These are phyloP conservation scores for Fusarium sp. DNA, from an alignment of 2,329 filamentous ascomycete genomes.

Conservation along the genomic window DNA sequence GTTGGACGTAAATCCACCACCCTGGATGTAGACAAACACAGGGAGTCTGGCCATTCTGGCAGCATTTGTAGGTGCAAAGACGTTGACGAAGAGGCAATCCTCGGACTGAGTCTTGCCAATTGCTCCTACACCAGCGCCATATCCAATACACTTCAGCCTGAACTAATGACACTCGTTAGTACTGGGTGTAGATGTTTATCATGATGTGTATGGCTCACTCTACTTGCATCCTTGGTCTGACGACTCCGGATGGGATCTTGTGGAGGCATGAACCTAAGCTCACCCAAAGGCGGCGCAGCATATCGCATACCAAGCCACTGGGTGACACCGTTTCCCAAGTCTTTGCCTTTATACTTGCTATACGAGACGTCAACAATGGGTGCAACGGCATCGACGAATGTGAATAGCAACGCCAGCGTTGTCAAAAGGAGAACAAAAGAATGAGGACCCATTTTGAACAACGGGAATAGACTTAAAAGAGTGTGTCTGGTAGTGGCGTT, in stretches of 20 bases:
- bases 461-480: neutral
- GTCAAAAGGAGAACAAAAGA: neutral
- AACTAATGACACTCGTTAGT: slow-evolving; percentile 35
- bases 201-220: slow-evolving; percentile 54
- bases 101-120: slow-evolving; percentile 60
- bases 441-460: neutral
- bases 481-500: neutral
- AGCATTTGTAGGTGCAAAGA: slow-evolving; percentile 70
- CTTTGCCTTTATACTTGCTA: slow-evolving; percentile 71
- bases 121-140: slow-evolving; percentile 28
- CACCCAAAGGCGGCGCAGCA: slow-evolving; percentile 75
- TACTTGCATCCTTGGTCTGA: slow-evolving; percentile 64
- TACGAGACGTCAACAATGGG: slow-evolving; percentile 72
- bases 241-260: slow-evolving; percentile 67
- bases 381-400: slow-evolving; percentile 24
- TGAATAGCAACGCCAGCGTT: slow-evolving; percentile 14
- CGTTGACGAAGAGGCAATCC: slow-evolving; percentile 77
- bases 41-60: slow-evolving; percentile 67
- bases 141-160: slow-evolving; percentile 49
- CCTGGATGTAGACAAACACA: slow-evolving; percentile 71
- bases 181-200: rapidly evolving
- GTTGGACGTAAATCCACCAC: slow-evolving; percentile 69
- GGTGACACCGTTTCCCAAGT: slow-evolving; percentile 68
- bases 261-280: slow-evolving; percentile 77
- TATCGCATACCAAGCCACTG: slow-evolving; percentile 83